Base-by-base conservation (phyloP, 1,139 yeast genomes). In the Yamadazyma aaseri region DNA sequence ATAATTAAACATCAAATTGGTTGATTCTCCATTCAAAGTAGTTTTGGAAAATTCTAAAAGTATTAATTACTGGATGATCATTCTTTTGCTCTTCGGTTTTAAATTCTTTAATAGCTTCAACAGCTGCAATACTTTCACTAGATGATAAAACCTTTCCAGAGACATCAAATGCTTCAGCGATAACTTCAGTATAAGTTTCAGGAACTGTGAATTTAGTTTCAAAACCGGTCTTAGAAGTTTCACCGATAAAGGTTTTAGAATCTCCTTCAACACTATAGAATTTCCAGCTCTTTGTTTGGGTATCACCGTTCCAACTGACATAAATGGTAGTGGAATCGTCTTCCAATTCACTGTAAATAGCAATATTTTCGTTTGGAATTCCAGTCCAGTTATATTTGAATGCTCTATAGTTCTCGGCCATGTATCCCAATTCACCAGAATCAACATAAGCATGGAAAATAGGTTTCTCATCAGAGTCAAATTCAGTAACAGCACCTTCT, bases 291-390 rank as follows among this genome's bases (percentile, higher is more conserved):
- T 45, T 46, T 15, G 68, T 62, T 30, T 50, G 47, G 4, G 70
- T 64, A 36, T 62, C 71, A 11, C 71, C 71, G 44, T 63, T 63
- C 70, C 69, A 64, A 31, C 64, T 57, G 23, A 62, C 61, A 34
- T 56, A 60, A 5, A 62, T 36, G 17, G 40, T 41, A 4, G 59
- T 47, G 10, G 46, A 39, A 7, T 38, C 37, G 15, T 46, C 48
- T 17, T 40, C 33, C 26, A 32, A 29, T 31, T 47, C 54, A 27
- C 45, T 47, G 21, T 38, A 35, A 4, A 60, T 46, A 2, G 70
- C 67, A 36, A 61, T 57, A 6, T 47, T 50, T 35, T 65, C 69
- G 14, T 46, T 38, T 10, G 70, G 67, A 24, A 34, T 35, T 3
- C 69, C 70, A 8, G 49, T 55, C 71, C 71, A 65, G 24, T 57